A percentile compares a stretch with the other conserved stretches of the same genome.
These are phyloP conservation scores for Cicer chorassanicum DNA, from an alignment of 306 rosid species.

Conservation along the genomic window DNA sequence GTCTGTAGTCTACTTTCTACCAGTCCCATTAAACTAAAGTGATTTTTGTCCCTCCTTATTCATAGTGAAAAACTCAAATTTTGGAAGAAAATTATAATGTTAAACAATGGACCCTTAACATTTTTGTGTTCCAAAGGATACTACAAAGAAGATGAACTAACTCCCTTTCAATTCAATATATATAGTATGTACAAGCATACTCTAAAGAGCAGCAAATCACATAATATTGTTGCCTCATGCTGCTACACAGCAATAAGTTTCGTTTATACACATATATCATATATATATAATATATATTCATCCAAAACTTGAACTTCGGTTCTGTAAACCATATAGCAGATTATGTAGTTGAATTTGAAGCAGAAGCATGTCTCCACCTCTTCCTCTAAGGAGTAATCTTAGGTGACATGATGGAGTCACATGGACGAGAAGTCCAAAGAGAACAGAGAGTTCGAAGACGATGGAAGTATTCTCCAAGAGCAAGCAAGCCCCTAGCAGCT, in stretches of 20 bases:
- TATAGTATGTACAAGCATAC: conserved; percentile 44
- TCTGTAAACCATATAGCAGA: conserved; percentile 13
- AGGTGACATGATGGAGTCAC: conserved; percentile 20
- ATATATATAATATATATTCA: background rate
- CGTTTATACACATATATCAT: background rate
- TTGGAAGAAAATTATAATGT: background rate
- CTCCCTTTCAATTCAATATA: conserved; percentile 9
- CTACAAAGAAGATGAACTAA: conserved; percentile 1
- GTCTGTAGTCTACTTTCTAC: background rate
- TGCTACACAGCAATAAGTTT: conserved; percentile 36
- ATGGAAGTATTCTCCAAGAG: conserved; percentile 76
- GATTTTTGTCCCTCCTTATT: background rate
- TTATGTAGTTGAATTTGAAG: conserved; percentile 9
- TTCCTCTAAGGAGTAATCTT: conserved; percentile 30
- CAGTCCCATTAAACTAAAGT: background rate
- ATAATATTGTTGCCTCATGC: conserved; percentile 12
- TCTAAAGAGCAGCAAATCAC: conserved; percentile 41
- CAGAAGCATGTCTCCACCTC: background rate
- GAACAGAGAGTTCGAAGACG: conserved; percentile 82
- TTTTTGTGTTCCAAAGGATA: background rate
- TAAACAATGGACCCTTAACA: background rate
- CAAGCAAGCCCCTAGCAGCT: conserved; percentile 75
- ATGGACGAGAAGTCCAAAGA: conserved; percentile 68
- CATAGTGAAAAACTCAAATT: background rate
- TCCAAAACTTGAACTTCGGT: conserved; percentile 32